phyloP scores from a whole-genome alignment of 345 rosid genomes.

The Raphanus raphanistrum region DNA sequence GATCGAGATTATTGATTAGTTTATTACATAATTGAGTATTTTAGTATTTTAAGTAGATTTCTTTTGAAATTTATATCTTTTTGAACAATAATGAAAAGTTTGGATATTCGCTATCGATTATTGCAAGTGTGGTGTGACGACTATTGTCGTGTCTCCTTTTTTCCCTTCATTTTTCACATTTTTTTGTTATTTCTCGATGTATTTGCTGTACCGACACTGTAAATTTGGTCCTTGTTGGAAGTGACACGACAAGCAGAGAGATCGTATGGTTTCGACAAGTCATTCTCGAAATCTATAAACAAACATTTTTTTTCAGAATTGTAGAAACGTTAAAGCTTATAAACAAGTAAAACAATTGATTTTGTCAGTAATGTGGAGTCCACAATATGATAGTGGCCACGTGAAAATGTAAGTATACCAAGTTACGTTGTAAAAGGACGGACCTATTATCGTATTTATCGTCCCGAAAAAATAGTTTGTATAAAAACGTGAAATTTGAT shows the following conservation, averaged over 20 bases:
- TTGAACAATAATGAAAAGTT: neutral
- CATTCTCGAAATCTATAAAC: neutral
- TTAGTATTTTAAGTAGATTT: conserved; percentile 9
- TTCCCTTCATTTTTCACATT: neutral
- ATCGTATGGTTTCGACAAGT: conserved; percentile 2
- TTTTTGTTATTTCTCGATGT: conserved; percentile 1
- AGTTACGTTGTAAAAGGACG: neutral
- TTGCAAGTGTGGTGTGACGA: conserved; percentile 14
- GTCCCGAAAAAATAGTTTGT: neutral
- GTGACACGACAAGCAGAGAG: conserved; percentile 14
- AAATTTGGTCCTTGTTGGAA: conserved; percentile 4
- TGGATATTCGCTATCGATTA: conserved; percentile 3
- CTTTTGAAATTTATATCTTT: conserved; percentile 5
- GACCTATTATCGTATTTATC: neutral
- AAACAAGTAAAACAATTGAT: conserved; percentile 4
- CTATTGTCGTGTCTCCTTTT: neutral
- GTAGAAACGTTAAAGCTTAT: neutral
- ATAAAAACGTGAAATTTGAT: neutral
- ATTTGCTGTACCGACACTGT: conserved; percentile 25
- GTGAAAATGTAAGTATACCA: conserved; percentile 11
- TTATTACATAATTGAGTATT: neutral
- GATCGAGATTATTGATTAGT: conserved; percentile 8
- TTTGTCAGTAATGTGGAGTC: conserved; percentile 5
- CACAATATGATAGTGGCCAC: conserved; percentile 20
- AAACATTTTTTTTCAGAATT: neutral